Evolutionary conservation across 768 basidiomycete genomes (phyloP).

Genomic region (Psilocybe azurescens): DNA sequence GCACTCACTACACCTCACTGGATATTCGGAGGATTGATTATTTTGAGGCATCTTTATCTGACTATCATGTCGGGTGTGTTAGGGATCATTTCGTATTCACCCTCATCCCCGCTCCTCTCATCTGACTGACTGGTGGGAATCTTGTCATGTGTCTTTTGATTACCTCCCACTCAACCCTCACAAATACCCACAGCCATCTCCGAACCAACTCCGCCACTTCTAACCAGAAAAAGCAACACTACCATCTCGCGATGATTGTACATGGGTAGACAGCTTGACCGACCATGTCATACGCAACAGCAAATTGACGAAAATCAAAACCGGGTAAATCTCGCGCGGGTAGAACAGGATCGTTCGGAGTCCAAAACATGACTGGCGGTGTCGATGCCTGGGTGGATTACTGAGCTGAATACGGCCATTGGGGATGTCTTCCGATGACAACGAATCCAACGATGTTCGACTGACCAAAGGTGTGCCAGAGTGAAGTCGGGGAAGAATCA

Average conservation of each 20-base stretch:
- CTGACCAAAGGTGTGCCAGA: slow-evolving; percentile 37
- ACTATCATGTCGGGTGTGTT: slow-evolving; percentile 28
- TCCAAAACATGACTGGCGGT: slow-evolving; percentile 60
- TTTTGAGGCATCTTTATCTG: slow-evolving; percentile 7
- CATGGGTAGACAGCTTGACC: slow-evolving; percentile 85
- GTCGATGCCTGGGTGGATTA: slow-evolving; percentile 31
- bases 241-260: slow-evolving; percentile 80
- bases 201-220: slow-evolving; percentile 89
- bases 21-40: slow-evolving; percentile 6
- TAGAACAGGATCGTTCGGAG: slow-evolving; percentile 79
- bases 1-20: slow-evolving; percentile 19
- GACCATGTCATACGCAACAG: slow-evolving; percentile 93
- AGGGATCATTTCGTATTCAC: slow-evolving; percentile 48
- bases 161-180: slow-evolving; percentile 96
- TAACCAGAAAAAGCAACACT: slow-evolving; percentile 87
- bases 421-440: slow-evolving; percentile 25
- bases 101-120: slow-evolving; percentile 34
- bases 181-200: slow-evolving; percentile 98
- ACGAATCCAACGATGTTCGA: slow-evolving; percentile 23
- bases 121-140: slow-evolving; percentile 31
- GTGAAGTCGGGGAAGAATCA: slow-evolving; percentile 53
- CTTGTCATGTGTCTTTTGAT: slow-evolving; percentile 56
- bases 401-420: slow-evolving; percentile 16
- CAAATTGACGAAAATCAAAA: slow-evolving; percentile 82
- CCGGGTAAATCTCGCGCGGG: slow-evolving; percentile 84